Evolutionary conservation across 192 early-diverging fungal species (phyloP).

Genomic region (Chytriomyces confervae): DNA sequence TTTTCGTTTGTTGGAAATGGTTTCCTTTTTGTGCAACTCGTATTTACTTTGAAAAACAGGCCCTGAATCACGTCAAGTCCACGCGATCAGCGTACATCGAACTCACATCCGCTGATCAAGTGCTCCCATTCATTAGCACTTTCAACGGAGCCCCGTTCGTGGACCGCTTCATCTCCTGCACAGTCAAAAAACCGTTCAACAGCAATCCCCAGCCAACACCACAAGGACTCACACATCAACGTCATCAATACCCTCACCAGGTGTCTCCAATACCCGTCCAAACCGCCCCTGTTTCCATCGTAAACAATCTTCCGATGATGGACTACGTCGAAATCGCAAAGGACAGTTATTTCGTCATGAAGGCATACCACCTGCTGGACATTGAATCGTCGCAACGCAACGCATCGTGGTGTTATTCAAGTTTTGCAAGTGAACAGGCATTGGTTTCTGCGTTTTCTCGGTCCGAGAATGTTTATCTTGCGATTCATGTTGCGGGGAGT

Average conservation of each 20-base stretch:
- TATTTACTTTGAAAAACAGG: not conserved
- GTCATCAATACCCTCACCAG: not conserved
- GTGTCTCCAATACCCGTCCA: not conserved
- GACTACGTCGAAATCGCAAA: not conserved
- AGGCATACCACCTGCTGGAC: not conserved
- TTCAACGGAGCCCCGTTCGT: slow-evolving; percentile 21
- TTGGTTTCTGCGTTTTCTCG: slow-evolving; percentile 1
- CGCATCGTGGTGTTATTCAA: not conserved
- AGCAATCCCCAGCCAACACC: not conserved
- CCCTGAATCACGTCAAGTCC: slow-evolving; percentile 19
- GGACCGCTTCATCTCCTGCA: not conserved
- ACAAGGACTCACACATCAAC: not conserved
- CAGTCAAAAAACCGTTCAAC: not conserved
- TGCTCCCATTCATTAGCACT: slow-evolving; percentile 13
- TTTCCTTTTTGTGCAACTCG: not conserved
- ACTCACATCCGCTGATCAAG: not conserved
- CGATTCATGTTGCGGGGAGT: slow-evolving; percentile 12
- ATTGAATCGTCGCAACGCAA: not conserved
- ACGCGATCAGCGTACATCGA: slow-evolving; percentile 9
- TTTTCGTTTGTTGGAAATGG: not conserved
- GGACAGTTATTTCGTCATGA: slow-evolving; percentile 22
- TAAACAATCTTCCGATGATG: not conserved
- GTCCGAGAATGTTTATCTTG: slow-evolving; percentile 15
- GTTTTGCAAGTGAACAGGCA: not conserved
- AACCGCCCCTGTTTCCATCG: not conserved